Evolutionary conservation across 805 yeast genomes (phyloP), one percentile per base, ranked within the genome.

Genomic region (Candida caryicola): DNA sequence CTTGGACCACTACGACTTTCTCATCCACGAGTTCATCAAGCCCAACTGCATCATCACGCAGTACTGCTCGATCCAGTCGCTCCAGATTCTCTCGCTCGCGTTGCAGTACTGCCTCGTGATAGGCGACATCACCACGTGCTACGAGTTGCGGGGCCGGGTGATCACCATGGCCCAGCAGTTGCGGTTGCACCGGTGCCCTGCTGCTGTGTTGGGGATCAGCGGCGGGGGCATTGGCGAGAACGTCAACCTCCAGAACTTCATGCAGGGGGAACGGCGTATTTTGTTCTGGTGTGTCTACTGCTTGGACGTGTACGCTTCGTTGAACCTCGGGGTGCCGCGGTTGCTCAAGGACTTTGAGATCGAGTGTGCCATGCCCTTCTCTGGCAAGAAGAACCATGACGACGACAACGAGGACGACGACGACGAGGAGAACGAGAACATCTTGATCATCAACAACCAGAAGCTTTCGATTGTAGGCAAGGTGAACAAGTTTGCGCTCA

Each of bases 131-230:
- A 72, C 80, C 6, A 80, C 87, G 1, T 73, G 88, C 43, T 88
- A 87, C 63, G 83, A 82, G 37, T 69, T 85, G 29, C 71, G 95
- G 42, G 90, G 91, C 30, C 71, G 80, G 48, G 81, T 83, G 5
- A 77, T 83, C 9, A 81, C 88, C 18, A 84, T 86, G 90, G 82
- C 90, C 4, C 95, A 86, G 51, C 93, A 88, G 50, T 64, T 89
- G 37, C 76, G 96, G 49, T 66, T 89, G 31, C 95, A 88, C 56
- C 71, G 95, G 49, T 84, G 95, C 59, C 95, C 95, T 7, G 80
- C 90, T 4, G 91, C 91, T 0, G 89, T 86, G 3, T 63, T 83
- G 34, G 91, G 91, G 1, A 72, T 83, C 2, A 75, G 76, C 23
- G 58, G 57, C 7, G 10, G 25, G 9, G 52, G 47, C 17, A 36